Percentiles rank a stretch among this genome's conserved stretches.
These are phyloP conservation scores for Geosmithia flava DNA, from an alignment of 2,329 filamentous ascomycete species.

Conservation along the genomic window DNA sequence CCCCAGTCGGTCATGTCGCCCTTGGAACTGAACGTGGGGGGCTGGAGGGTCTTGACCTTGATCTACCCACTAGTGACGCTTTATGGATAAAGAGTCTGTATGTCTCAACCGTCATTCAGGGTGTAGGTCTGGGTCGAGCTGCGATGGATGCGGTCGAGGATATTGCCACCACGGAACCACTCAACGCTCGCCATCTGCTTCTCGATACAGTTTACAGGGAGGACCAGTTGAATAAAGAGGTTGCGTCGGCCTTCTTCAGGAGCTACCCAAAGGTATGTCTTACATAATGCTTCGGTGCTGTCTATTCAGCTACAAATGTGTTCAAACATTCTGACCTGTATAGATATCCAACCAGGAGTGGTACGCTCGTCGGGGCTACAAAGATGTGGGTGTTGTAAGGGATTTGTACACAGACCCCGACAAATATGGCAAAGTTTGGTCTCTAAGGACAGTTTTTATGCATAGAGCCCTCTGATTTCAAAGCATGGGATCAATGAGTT, in stretches of 20 bases:
- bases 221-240: constrained; percentile 2
- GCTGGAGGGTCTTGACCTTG: not conserved
- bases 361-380: constrained; percentile 4
- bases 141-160: constrained; percentile 3
- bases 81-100: constrained; percentile 5
- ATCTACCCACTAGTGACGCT: not conserved
- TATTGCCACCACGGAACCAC: constrained; percentile 1
- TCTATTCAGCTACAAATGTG: not conserved
- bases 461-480: not conserved
- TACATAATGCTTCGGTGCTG: not conserved
- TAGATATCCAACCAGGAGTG: constrained; percentile 3
- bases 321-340: not conserved
- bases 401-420: constrained; percentile 2
- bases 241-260: constrained; percentile 1
- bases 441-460: constrained; percentile 1
- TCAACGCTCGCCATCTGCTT: constrained; percentile 2
- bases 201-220: constrained; percentile 3
- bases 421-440: constrained; percentile 1
- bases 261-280: not conserved
- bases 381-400: constrained; percentile 1
- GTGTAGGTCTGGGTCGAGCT: constrained; percentile 1
- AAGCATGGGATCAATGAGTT: too few relatives aligned
- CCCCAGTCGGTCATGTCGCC: constrained; percentile 18
- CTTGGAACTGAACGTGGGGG: constrained; percentile 9
- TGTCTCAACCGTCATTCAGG: constrained; percentile 3